Evolutionary conservation across 495 filamentous ascomycete species (phyloP).

Genomic region (Tuber microsphaerosporum): DNA sequence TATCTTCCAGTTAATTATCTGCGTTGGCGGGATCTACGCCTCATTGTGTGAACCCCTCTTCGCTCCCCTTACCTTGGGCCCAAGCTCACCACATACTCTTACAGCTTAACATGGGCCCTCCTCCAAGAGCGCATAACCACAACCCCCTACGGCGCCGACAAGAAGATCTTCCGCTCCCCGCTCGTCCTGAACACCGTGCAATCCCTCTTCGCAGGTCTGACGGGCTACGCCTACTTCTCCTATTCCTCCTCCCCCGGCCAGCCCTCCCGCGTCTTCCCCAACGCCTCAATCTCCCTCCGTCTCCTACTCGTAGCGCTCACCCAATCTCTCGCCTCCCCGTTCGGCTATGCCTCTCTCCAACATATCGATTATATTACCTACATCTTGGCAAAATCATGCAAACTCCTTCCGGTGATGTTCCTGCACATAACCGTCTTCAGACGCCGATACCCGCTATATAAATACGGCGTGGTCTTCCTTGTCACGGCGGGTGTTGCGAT

Average conservation of each 20-base stretch:
- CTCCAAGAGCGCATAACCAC: conserved; percentile 97
- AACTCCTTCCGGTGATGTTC: conserved; percentile 94
- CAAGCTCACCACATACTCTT: conserved; percentile 8
- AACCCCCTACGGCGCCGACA: conserved; percentile 72
- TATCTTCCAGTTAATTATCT: conserved; percentile 68
- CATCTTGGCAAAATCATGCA: conserved; percentile 96
- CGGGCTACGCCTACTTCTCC: conserved; percentile 73
- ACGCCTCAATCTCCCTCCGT: conserved; percentile 62
- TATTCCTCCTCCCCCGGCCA: conserved; percentile 51
- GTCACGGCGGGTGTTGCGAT: conserved; percentile 90
- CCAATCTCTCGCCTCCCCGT: conserved; percentile 80
- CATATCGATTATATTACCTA: conserved; percentile 99
- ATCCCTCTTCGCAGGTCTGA: conserved; percentile 75
- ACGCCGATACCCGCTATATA: conserved; percentile 85
- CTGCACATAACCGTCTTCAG: conserved; percentile 89
- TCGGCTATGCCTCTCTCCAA: conserved; percentile 84
- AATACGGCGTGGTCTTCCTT: conserved; percentile 83
- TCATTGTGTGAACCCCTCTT: conserved; percentile 69
- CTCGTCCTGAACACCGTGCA: conserved; percentile 95
- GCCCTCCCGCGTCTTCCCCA: conserved; percentile 69
- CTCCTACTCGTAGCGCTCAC: conserved; percentile 79
- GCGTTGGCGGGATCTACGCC: conserved; percentile 87
- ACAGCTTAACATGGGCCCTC: conserved; percentile 88
- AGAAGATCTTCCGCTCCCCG: conserved; percentile 75
- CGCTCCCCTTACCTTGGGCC: background rate